Percentiles rank a stretch among this genome's conserved stretches.
Evolutionary conservation across 2,329 filamentous ascomycete species (phyloP).

Genomic region (Cryphonectria parasitica): DNA sequence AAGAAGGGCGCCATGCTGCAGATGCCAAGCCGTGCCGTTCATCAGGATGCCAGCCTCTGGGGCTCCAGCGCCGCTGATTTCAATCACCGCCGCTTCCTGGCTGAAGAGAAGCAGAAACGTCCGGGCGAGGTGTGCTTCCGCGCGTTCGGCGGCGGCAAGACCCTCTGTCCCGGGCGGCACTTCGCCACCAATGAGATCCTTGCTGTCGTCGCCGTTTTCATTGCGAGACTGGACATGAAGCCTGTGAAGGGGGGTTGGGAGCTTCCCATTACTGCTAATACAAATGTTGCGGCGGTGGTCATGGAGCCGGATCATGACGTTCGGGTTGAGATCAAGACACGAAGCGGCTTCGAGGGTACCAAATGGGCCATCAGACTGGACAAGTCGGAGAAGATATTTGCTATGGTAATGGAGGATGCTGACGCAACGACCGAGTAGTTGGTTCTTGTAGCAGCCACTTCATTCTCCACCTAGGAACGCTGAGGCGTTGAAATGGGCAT

Average conservation of each 20-base stretch:
- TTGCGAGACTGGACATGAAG: constrained; percentile 36
- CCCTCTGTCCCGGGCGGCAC: constrained; percentile 36
- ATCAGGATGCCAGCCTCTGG: constrained; percentile 34
- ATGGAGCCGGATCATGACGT: constrained; percentile 34
- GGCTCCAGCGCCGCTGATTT: constrained; percentile 22
- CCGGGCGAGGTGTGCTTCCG: constrained; percentile 34
- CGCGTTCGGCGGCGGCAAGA: constrained; percentile 36
- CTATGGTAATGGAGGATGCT: constrained; percentile 21
- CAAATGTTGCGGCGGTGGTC: constrained; percentile 36
- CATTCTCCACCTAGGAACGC: background rate
- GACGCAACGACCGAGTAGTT: background rate
- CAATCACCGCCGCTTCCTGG: constrained; percentile 34
- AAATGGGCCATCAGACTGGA: constrained; percentile 19
- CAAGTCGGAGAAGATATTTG: constrained; percentile 16
- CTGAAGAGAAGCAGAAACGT: constrained; percentile 33
- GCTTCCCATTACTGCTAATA: constrained; percentile 34
- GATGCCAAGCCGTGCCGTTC: constrained; percentile 36
- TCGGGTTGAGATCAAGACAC: constrained; percentile 16
- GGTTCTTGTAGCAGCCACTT: background rate
- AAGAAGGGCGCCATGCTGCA: constrained; percentile 38
- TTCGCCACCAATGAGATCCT: constrained; percentile 38
- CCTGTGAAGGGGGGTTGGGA: constrained; percentile 33
- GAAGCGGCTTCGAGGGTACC: constrained; percentile 12
- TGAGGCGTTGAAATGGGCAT: no score
- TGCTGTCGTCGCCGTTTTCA: constrained; percentile 33